Percentiles rank a stretch among this genome's conserved stretches.
Evolutionary conservation across 1,284 basidiomycete genomes (phyloP).

Genomic region (Fistulina hepatica): DNA sequence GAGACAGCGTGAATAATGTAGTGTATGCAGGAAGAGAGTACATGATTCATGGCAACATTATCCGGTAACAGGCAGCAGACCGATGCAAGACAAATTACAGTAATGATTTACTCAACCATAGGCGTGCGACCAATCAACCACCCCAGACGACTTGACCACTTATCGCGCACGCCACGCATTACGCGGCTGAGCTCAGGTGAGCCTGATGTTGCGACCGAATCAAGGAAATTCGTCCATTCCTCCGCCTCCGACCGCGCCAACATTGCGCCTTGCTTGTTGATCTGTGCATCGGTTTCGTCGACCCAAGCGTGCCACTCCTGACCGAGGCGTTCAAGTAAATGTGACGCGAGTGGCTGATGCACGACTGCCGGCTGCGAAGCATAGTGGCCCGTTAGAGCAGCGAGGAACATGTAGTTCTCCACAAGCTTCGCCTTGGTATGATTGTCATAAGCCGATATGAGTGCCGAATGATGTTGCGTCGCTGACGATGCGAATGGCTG

Average conservation of each 20-base stretch:
- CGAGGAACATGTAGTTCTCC: conserved; percentile 63
- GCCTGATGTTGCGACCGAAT: too few relatives aligned
- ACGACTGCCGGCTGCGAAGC: conserved; percentile 51
- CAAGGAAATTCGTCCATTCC: conserved; percentile 56
- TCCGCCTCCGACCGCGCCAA: conserved; percentile 59
- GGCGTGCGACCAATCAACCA: conserved; percentile 60
- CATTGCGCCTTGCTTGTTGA: conserved; percentile 68
- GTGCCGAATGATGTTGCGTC: conserved; percentile 29
- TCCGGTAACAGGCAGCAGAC: too few relatives aligned
- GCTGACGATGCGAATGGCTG: conserved; percentile 18
- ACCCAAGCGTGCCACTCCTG: conserved; percentile 73
- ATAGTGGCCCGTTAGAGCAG: conserved; percentile 54
- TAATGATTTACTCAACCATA: conserved; percentile 39
- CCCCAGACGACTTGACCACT: conserved; percentile 62
- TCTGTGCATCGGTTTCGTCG: conserved; percentile 50
- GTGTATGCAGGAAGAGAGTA: too few relatives aligned
- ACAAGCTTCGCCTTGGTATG: conserved; percentile 54
- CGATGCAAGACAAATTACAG: conserved; percentile 9
- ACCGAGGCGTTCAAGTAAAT: conserved; percentile 47
- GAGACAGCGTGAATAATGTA: too few relatives aligned
- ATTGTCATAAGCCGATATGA: too few relatives aligned
- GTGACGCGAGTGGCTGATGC: conserved; percentile 43
- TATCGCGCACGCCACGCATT: conserved; percentile 52
- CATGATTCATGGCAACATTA: too few relatives aligned
- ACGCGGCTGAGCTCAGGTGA: conserved; percentile 35